Evolutionary conservation across 257 asterid species (phyloP).

Genomic region (Solanum infundibuliforme): DNA sequence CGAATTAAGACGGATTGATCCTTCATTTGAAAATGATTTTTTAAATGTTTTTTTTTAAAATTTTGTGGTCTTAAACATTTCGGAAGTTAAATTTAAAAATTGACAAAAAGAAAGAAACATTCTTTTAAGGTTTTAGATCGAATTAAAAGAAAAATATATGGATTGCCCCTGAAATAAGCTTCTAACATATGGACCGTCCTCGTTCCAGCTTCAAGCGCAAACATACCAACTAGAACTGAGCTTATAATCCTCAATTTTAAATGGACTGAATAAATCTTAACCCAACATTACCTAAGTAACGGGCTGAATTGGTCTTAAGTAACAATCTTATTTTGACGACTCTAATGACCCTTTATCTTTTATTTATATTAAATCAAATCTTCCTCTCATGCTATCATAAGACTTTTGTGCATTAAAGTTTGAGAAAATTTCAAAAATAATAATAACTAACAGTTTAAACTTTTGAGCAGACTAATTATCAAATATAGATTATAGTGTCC

Average conservation of each 20-base stretch:
- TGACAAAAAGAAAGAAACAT: no score
- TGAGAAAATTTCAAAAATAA: neutral
- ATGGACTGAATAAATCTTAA: no score
- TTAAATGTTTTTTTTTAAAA: no score
- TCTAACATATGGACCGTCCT: neutral
- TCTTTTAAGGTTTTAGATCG: no score
- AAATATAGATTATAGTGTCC: no score
- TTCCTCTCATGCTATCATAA: neutral
- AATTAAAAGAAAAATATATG: no score
- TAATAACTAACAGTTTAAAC: no score
- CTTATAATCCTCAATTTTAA: neutral
- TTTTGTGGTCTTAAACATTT: no score
- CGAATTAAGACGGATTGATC: no score
- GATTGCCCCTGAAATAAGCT: neutral
- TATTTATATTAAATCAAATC: neutral
- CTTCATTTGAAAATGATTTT: neutral
- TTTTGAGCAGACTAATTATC: neutral
- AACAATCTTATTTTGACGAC: no score
- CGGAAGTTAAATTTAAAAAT: no score
- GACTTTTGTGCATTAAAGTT: neutral
- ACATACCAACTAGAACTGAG: fast-evolving
- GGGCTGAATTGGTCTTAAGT: fast-evolving
- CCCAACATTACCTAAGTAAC: no score
- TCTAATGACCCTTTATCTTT: neutral
- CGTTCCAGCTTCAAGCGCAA: neutral